These are phyloP conservation scores for Solanum gracilifrons DNA, from an alignment of 257 asterid species.

Conservation along the genomic window DNA sequence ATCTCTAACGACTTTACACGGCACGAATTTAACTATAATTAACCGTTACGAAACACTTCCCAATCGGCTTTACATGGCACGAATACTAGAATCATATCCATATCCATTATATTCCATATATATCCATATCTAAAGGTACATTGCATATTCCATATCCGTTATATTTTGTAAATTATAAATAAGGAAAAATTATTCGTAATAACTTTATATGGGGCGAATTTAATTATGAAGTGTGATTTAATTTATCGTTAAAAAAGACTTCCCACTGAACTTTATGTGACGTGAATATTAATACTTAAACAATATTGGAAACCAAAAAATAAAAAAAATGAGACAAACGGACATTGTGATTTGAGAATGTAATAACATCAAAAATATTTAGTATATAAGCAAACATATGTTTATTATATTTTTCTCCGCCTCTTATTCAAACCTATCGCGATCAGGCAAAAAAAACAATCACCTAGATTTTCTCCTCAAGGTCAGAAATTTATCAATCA, in stretches of 20 bases:
- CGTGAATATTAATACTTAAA: neutral
- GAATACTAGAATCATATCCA: neutral
- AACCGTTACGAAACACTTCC: too few species aligned
- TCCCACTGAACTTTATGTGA: neutral
- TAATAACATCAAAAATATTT: neutral
- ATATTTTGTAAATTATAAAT: neutral
- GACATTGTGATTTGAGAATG: neutral
- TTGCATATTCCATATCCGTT: neutral
- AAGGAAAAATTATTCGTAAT: neutral
- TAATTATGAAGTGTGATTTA: too few species aligned
- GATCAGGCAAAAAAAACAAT: neutral
- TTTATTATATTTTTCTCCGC: neutral
- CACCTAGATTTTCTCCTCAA: neutral
- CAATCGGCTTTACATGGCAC: too few species aligned
- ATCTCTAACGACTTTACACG: too few species aligned
- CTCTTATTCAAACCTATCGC: constrained; percentile 9
- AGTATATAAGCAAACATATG: neutral
- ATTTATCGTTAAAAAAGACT: too few species aligned
- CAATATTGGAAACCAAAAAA: too few species aligned
- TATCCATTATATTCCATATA: neutral
- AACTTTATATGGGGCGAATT: too few species aligned
- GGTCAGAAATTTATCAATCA: neutral
- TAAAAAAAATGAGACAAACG: neutral
- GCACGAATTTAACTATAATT: too few species aligned
- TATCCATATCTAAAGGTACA: neutral